Evolutionary conservation across 1,284 basidiomycete genomes (phyloP).

Genomic region (Boletellus deceptivus): DNA sequence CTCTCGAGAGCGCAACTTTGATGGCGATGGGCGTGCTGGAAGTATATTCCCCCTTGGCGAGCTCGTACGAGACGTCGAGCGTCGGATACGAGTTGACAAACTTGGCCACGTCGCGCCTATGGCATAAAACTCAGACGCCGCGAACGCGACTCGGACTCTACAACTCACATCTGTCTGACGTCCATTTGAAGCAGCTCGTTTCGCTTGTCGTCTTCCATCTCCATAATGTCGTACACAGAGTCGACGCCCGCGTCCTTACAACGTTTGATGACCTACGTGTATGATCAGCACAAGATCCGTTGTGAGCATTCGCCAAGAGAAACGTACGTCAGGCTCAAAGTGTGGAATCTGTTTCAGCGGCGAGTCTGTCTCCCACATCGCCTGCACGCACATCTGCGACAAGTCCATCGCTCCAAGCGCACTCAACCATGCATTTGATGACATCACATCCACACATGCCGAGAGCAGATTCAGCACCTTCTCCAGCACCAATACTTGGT

Average conservation of each 20-base stretch:
- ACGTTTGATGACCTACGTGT: constrained; percentile 68
- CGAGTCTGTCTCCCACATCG: constrained; percentile 95
- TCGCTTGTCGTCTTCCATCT: constrained; percentile 90
- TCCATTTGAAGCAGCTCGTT: constrained; percentile 85
- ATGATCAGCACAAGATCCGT: constrained; percentile 4
- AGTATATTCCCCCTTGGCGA: constrained; percentile 82
- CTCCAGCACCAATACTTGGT: constrained; percentile 84
- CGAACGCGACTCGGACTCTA: neutral
- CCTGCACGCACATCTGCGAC: constrained; percentile 99
- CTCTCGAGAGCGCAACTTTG: constrained; percentile 77
- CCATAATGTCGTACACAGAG: constrained; percentile 94
- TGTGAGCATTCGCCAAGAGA: neutral
- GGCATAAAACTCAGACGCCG: constrained; percentile 15
- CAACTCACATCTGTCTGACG: constrained; percentile 75
- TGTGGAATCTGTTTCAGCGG: constrained; percentile 95
- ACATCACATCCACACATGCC: constrained; percentile 98
- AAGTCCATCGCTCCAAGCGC: constrained; percentile 98
- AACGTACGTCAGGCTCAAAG: constrained; percentile 77
- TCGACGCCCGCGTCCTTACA: constrained; percentile 82
- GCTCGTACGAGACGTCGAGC: constrained; percentile 81
- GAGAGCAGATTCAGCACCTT: constrained; percentile 89
- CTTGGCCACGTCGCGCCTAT: constrained; percentile 82
- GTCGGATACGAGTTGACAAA: constrained; percentile 96
- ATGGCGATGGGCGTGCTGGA: constrained; percentile 83
- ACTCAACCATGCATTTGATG: constrained; percentile 91